phyloP scores from a whole-genome alignment of 2,329 filamentous ascomycete species.

The Ramularia collo-cygni region DNA sequence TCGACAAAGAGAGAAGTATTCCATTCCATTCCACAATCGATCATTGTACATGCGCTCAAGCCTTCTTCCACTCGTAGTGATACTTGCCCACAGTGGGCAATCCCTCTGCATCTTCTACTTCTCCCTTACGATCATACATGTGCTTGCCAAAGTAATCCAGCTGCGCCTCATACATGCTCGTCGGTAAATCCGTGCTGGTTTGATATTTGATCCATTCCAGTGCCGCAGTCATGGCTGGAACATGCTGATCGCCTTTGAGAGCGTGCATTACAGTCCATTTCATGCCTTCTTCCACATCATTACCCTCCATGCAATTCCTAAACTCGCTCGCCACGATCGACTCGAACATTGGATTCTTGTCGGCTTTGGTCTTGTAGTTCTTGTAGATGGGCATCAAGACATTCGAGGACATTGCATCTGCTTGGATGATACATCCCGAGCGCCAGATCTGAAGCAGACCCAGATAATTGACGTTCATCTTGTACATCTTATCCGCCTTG shows the following conservation, averaged over 20 bases:
- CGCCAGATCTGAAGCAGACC: slow-evolving; percentile 58
- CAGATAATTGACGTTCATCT: slow-evolving; percentile 52
- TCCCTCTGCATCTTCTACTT: slow-evolving; percentile 42
- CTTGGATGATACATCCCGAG: slow-evolving; percentile 64
- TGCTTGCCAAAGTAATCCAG: slow-evolving; percentile 65
- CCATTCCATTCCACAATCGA: no score
- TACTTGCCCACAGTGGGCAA: slow-evolving; percentile 50
- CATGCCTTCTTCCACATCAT: slow-evolving; percentile 26
- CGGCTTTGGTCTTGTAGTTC: slow-evolving; percentile 25
- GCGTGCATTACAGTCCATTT: slow-evolving; percentile 52
- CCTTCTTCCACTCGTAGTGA: slow-evolving; percentile 57
- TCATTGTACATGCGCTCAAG: slow-evolving; percentile 15
- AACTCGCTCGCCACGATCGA: slow-evolving; percentile 49
- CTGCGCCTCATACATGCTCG: slow-evolving; percentile 63
- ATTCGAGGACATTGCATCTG: slow-evolving; percentile 54
- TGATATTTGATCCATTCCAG: slow-evolving; percentile 63
- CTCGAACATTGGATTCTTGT: slow-evolving; percentile 43
- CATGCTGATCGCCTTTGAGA: slow-evolving; percentile 51
- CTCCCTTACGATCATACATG: slow-evolving; percentile 54
- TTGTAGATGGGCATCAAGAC: slow-evolving; percentile 47
- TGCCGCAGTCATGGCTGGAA: slow-evolving; percentile 54
- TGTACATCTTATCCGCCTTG: slow-evolving; percentile 50
- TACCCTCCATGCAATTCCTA: slow-evolving; percentile 40
- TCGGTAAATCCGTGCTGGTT: slow-evolving; percentile 54
- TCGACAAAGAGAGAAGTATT: no score